Conservation (phyloP, 2,329 filamentous ascomycete species). For the Fusarium bactridioides region DNA sequence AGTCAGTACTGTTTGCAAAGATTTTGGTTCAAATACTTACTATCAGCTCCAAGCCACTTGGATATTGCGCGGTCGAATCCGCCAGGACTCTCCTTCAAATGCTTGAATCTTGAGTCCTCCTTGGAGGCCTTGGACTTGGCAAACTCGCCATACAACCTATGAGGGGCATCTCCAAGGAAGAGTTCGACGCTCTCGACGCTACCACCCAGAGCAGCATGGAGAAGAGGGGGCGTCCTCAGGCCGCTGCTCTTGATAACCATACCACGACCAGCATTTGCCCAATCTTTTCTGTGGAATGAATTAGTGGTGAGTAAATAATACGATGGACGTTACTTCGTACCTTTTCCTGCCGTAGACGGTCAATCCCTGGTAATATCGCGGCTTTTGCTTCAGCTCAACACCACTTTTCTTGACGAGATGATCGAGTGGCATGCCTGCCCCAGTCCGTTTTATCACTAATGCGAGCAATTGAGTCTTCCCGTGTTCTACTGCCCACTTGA, state of each 20-base stretch:
- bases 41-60: slow-evolving; percentile 68
- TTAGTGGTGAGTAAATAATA: slow-evolving; percentile 16
- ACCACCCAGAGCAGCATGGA: slow-evolving; percentile 64
- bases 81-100: slow-evolving; percentile 64
- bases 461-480: slow-evolving; percentile 66
- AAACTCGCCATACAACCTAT: slow-evolving; percentile 74
- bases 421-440: slow-evolving; percentile 74
- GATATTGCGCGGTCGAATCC: slow-evolving; percentile 70
- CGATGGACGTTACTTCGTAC: slow-evolving; percentile 38
- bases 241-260: slow-evolving; percentile 51
- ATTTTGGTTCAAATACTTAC: slow-evolving; percentile 52
- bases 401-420: slow-evolving; percentile 72
- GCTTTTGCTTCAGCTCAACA: slow-evolving; percentile 68
- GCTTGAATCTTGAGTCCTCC: slow-evolving; percentile 68
- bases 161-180: slow-evolving; percentile 76
- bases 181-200: slow-evolving; percentile 77
- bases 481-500: slow-evolving; percentile 53
- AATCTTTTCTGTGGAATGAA: slow-evolving; percentile 61
- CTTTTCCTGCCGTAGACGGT: slow-evolving; percentile 78
- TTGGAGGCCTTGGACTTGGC: slow-evolving; percentile 64
- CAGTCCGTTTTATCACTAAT: slow-evolving; percentile 70
- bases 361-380: slow-evolving; percentile 78
- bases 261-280: slow-evolving; percentile 70
- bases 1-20: slow-evolving; percentile 30
- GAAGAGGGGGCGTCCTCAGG: slow-evolving; percentile 63